Evolutionary conservation across 768 basidiomycete species (phyloP).

Genomic region (Exidia glandulosa): DNA sequence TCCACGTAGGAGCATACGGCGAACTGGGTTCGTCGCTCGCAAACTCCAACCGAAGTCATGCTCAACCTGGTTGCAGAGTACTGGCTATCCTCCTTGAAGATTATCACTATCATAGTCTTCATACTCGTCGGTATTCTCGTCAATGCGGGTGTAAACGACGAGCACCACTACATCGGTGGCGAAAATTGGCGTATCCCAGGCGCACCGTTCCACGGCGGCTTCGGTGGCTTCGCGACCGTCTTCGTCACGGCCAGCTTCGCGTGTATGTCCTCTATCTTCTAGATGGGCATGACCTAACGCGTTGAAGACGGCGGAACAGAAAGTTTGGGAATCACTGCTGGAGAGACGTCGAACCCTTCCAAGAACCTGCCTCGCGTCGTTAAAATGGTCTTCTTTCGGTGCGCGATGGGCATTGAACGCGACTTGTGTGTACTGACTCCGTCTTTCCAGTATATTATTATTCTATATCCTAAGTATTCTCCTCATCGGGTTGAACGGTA

Average conservation of each 20-base stretch:
- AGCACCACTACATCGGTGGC: slow-evolving; percentile 57
- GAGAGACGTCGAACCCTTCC: slow-evolving; percentile 81
- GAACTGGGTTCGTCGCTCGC: slow-evolving; percentile 49
- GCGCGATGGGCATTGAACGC: slow-evolving; percentile 8
- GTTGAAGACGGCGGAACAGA: slow-evolving; percentile 74
- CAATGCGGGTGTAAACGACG: slow-evolving; percentile 64
- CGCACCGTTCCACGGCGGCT: slow-evolving; percentile 78
- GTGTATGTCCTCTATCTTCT: slow-evolving; percentile 31
- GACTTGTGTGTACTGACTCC: slow-evolving; percentile 1
- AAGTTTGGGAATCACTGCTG: slow-evolving; percentile 85
- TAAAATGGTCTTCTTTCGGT: slow-evolving; percentile 86
- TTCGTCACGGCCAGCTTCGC: slow-evolving; percentile 85
- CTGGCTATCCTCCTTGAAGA: slow-evolving; percentile 79
- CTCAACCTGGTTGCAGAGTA: slow-evolving; percentile 41
- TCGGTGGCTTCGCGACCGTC: slow-evolving; percentile 68
- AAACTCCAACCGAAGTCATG: not conserved
- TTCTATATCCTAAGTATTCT: slow-evolving; percentile 73
- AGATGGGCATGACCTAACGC: slow-evolving; percentile 5
- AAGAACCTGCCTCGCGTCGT: slow-evolving; percentile 82
- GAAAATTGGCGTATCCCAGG: slow-evolving; percentile 67
- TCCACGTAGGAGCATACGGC: slow-evolving; percentile 69
- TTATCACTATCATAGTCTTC: slow-evolving; percentile 65
- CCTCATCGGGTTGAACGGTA: slow-evolving; percentile 76
- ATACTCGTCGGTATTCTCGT: slow-evolving; percentile 71
- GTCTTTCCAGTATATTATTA: slow-evolving; percentile 50